Evolutionary conservation across 2,329 filamentous ascomycete genomes (phyloP), one percentile per base, ranked within the genome.

Genomic region (Colletotrichum sp.): DNA sequence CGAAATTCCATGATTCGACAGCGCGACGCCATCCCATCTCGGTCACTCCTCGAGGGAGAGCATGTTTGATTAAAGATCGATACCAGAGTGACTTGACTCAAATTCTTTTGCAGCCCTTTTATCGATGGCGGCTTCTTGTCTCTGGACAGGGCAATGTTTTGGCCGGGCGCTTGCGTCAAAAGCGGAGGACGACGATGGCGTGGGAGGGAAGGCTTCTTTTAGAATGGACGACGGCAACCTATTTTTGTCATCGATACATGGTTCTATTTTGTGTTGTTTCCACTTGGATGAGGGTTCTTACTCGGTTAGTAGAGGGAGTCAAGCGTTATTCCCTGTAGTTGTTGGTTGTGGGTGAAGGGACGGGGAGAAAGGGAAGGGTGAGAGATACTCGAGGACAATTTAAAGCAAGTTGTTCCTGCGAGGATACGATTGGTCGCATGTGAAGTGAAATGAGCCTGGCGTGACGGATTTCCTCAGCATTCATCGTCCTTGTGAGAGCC

Each of bases 1-100:
- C 5, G 88, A 89, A 59, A 71, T 84, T 72, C 79, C 83, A 63
- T 78, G 81, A 60, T 63, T 67, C 39, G 52, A 67, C 26, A 39
- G 15, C 21, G 36, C 75, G 52, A 71, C 28, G 26, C 67, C 21
- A 34, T 75, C 52, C 44, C 80, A 74, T 76, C 79, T 70, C 77
- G 65, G 57, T 67, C 74, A 52, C 67, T 39, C 55, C n/a, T 62
- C 52, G 62, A 71, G 49, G 60, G 63, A 32, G 44, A 57, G 30
- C 66, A 76, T 76, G 75, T 76, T 76, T 75, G 70, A 76, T 57
- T 76, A 69, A 76, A 67, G 71, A 76, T 49, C 71, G 66, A 76
- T 75, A 76, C 71, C 72, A 76, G 75, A 76, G 72, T 71, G 62
- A 67, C 55, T 66, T 71, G 30, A 76, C 75, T 67, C 71, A 71